phyloP scores from a whole-genome alignment of 768 basidiomycete species.

The Leucocoprinus leucothites region DNA sequence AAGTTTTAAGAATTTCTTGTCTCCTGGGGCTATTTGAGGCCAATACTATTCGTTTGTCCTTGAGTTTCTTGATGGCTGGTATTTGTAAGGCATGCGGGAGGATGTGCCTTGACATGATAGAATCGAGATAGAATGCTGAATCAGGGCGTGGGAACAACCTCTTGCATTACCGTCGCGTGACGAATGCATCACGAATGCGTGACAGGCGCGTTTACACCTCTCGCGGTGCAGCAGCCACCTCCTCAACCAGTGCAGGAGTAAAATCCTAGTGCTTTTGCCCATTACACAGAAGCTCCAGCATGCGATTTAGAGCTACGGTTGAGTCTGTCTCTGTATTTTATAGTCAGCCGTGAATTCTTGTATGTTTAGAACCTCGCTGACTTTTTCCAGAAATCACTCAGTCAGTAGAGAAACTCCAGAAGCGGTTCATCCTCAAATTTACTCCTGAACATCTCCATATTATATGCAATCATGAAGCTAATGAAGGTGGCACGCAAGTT shows the following conservation, averaged over 20 bases:
- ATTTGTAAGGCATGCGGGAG: conserved; percentile 63
- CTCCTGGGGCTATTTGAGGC: conserved; percentile 87
- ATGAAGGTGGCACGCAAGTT: conserved; percentile 84
- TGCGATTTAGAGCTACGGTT: conserved; percentile 32
- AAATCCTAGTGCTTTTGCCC: not conserved
- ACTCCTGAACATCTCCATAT: conserved; percentile 72
- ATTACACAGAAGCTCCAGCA: conserved; percentile 6
- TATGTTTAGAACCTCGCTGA: not conserved
- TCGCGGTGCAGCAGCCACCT: not conserved
- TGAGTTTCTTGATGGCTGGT: conserved; percentile 60
- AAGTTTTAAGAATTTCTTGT: conserved; percentile 74
- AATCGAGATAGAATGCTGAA: conserved; percentile 15
- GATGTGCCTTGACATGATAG: conserved; percentile 40
- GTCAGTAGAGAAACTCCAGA: conserved; percentile 80
- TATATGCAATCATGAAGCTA: conserved; percentile 78
- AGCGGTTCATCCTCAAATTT: conserved; percentile 80
- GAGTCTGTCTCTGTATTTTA: conserved; percentile 29
- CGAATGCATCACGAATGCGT: not conserved
- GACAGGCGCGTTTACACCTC: not conserved
- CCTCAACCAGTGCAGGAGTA: not conserved
- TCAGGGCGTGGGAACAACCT: not conserved
- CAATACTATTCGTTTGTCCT: conserved; percentile 75
- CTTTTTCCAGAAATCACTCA: conserved; percentile 64
- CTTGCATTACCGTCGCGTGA: too few relatives aligned
- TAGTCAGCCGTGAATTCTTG: conserved; percentile 24